Evolutionary conservation across 305 asterid genomes (phyloP).

Genomic region (Stenogyne calaminthoides): DNA sequence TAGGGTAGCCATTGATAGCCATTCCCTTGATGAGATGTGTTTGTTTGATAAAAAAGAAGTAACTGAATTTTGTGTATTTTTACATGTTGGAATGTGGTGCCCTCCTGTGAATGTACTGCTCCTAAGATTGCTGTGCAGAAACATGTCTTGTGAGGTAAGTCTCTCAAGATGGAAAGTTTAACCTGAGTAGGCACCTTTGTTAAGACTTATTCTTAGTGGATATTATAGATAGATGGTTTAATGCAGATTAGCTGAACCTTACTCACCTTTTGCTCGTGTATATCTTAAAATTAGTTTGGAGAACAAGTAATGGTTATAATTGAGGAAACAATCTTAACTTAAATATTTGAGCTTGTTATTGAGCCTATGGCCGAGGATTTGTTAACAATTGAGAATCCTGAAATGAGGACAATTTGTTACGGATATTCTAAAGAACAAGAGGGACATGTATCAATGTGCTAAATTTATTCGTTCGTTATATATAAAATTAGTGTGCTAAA

Average conservation of each 20-base stretch:
- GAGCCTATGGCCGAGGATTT: not conserved
- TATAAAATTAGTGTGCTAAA: not conserved
- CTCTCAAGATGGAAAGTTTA: not conserved
- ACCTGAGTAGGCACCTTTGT: not conserved
- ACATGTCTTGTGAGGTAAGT: not conserved
- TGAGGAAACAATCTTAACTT: not conserved
- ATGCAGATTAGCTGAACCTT: not conserved
- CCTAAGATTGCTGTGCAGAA: slow-evolving; percentile 17
- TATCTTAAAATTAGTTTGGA: not conserved
- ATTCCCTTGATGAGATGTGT: not conserved
- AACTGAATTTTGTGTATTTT: slow-evolving; percentile 1
- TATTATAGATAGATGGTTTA: slow-evolving; percentile 6
- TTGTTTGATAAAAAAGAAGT: not conserved
- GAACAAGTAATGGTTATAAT: not conserved
- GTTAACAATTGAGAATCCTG: not conserved
- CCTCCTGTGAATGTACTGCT: slow-evolving; percentile 15
- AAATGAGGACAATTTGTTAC: not conserved
- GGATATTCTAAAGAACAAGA: not conserved
- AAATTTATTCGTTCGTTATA: not conserved
- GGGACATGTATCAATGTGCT: not conserved
- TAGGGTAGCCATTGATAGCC: not conserved
- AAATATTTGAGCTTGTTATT: slow-evolving; percentile 14
- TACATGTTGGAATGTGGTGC: slow-evolving; percentile 12
- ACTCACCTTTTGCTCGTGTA: not conserved
- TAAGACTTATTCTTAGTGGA: not conserved